phyloP scores from a whole-genome alignment of 2,329 filamentous ascomycete species.

The Xylaria sp. region DNA sequence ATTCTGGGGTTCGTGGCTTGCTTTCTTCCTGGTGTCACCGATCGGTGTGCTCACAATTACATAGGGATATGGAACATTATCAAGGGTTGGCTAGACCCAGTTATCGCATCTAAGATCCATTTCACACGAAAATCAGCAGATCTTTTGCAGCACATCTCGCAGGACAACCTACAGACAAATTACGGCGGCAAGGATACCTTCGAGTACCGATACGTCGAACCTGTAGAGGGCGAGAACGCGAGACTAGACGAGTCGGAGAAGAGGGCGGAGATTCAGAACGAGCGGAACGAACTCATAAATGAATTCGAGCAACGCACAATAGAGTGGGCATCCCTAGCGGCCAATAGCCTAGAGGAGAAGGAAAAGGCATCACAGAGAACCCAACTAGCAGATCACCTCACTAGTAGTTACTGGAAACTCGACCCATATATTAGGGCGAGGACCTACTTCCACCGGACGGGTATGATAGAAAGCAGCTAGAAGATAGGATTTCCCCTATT shows the following conservation, averaged over 20 bases:
- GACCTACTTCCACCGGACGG: slow-evolving; percentile 31
- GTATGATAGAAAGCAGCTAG: slow-evolving; percentile 11
- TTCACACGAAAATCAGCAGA: slow-evolving; percentile 36
- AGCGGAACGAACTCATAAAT: slow-evolving; percentile 22
- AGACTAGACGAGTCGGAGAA: slow-evolving; percentile 22
- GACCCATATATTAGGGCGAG: slow-evolving; percentile 38
- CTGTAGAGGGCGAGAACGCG: slow-evolving; percentile 31
- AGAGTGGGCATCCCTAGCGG: slow-evolving; percentile 21
- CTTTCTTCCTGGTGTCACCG: neutral
- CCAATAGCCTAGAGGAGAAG: neutral
- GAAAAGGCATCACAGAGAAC: slow-evolving; percentile 11
- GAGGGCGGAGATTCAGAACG: slow-evolving; percentile 23
- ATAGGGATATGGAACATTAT: slow-evolving; percentile 37
- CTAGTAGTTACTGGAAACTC: slow-evolving; percentile 33
- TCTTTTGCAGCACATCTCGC: slow-evolving; percentile 31
- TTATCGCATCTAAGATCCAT: slow-evolving; percentile 37
- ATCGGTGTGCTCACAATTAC: neutral
- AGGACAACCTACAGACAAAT: slow-evolving; percentile 27
- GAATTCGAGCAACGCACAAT: slow-evolving; percentile 33
- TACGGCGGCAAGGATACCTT: slow-evolving; percentile 35
- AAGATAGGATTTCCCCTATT: neutral
- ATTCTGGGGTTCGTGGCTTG: slow-evolving; percentile 35
- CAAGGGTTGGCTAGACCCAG: slow-evolving; percentile 37
- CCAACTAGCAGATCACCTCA: slow-evolving; percentile 22
- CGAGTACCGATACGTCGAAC: slow-evolving; percentile 38